Evolutionary conservation across 1,284 basidiomycete species (phyloP), one percentile per base, ranked within the genome.

Genomic region (Ustilago lituana): DNA sequence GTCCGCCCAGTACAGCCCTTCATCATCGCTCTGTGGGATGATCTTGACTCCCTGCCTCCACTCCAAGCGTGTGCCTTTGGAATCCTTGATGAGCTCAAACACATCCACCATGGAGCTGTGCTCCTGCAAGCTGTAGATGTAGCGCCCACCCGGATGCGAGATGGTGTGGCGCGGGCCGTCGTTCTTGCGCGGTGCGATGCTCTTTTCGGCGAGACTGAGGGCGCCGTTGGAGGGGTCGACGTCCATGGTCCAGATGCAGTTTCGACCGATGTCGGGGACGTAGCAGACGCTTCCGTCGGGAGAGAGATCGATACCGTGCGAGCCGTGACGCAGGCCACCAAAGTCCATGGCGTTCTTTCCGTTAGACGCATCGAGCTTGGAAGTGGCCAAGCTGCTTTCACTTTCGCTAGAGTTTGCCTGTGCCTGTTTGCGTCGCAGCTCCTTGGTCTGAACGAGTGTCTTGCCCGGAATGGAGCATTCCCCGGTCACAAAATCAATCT

Each of bases 131-230:
- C 74, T 77, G 72, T 84, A 84, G 29, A 83, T 82, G 62, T 78
- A 75, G 26, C 66, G 66, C n/a, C 83, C 83, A 50, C 72, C 75
- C 12, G 81, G 82, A 58, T 83, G 83, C 4, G 83, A 83, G 69
- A 82, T 80, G n/a, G 78, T 82, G 57, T 83, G 83, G 5, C 83
- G 73, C 9, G 83, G 83, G 0, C 82, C 83, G 52, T 84, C 83
- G 62, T 82, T 76, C 9, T 73, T 52, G 19, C 83, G 77, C 9
- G 78, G 80, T 6, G 83, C 81, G 37, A 81, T 56, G 53, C 74
- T 79, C 71, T 83, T 83, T 22, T 78, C 76, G 9, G 76, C 79
- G 24, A 79, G 64, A 14, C 61, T 72, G 8, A 83, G 71, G 1
- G 62, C 52, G 14, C 81, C 54, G 49, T 77, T 59, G 27, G 32